Evolutionary conservation across 306 rosid genomes (phyloP), one percentile per base, ranked within the genome.

Genomic region (Quercus cerris): DNA sequence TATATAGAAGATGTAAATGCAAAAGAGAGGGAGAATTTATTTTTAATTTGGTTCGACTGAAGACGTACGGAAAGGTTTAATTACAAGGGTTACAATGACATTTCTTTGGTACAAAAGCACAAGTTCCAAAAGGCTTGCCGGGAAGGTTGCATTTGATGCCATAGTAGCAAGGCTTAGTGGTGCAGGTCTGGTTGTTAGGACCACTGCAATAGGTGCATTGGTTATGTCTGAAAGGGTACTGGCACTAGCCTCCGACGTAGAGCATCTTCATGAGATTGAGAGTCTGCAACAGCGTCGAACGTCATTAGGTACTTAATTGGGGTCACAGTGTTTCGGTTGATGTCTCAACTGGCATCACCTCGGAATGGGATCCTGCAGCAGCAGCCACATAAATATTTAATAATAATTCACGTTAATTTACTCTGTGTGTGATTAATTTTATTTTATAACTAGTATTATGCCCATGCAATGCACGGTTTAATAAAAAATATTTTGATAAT

Each of bases 101-200:
- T 13, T 75, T 51, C 61, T 73, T 73, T 72, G 85, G 85, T 28
- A 68, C 77, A 71, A 84, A 84, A 27, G 84, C 87, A 52, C 84
- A 84, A 18, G 68, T 76, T 38, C 82, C 84, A 19, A 71, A 84
- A 67, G 85, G 87, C 84, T 84, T 84, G 56, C 57, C 35, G 7
- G 64, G 30, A 22, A 58, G 1, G 27, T 58, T 58, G 30, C 30
- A 22, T 3, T 20, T 3, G 28, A 58, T n/a, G 25, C 27, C 5
- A 58, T 58, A 58, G 27, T 31, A 58, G 27, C 64, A 58, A 22
- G 12, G 23, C 17, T 5, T 8, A 15, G 64, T n/a, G 14, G 14
- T 58, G 64, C 64, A 58, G 12, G 2, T n/a, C 0, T 13, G 10
- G 23, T 20, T 20, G 31, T 11, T 20, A 10, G 28, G 15, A n/a